A percentile compares a stretch with the other conserved stretches of the same genome.
Evolutionary conservation across 2,329 filamentous ascomycete species (phyloP).

Genomic region (Leptographium wingfieldii): DNA sequence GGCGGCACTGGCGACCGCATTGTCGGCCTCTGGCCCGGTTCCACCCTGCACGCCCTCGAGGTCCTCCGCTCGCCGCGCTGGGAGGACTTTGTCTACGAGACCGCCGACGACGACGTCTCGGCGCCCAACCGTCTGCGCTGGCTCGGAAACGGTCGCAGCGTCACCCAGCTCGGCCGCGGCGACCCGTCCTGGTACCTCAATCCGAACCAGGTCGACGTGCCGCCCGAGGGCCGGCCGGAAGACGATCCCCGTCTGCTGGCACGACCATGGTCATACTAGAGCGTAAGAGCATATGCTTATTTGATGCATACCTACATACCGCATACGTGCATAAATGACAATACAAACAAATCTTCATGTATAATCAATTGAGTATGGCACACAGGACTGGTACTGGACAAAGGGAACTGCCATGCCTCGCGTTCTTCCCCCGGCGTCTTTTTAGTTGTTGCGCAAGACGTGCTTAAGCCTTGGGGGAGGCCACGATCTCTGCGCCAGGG

Average conservation of each 20-base stretch:
- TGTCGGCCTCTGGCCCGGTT: slow-evolving; percentile 11
- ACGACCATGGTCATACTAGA: slow-evolving; percentile 22
- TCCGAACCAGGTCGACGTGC: slow-evolving; percentile 23
- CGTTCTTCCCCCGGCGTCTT: not conserved
- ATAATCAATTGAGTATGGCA: slow-evolving; percentile 14
- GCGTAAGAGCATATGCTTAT: too few species aligned
- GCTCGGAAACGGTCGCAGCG: slow-evolving; percentile 30
- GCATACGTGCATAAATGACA: not conserved
- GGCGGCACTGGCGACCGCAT: slow-evolving; percentile 22
- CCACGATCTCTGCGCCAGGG: slow-evolving; percentile 40
- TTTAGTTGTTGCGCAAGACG: not conserved
- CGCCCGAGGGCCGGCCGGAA: slow-evolving; percentile 23
- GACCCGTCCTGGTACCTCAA: slow-evolving; percentile 29
- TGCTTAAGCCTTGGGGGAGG: slow-evolving; percentile 47
- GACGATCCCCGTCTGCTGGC: slow-evolving; percentile 21
- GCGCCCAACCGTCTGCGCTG: slow-evolving; percentile 22
- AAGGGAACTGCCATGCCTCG: slow-evolving; percentile 3
- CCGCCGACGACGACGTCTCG: slow-evolving; percentile 12
- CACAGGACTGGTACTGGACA: slow-evolving; percentile 8
- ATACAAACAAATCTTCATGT: not conserved
- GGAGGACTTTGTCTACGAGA: slow-evolving; percentile 11
- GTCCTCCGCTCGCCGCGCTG: slow-evolving; percentile 8
- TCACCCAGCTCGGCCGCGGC: slow-evolving; percentile 20
- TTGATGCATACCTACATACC: too few species aligned
- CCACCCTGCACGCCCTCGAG: slow-evolving; percentile 6